A percentile compares a stretch with the other conserved stretches of the same genome.
These are phyloP conservation scores for Termitomyces sp. DNA, from an alignment of 768 basidiomycete genomes.

Conservation along the genomic window DNA sequence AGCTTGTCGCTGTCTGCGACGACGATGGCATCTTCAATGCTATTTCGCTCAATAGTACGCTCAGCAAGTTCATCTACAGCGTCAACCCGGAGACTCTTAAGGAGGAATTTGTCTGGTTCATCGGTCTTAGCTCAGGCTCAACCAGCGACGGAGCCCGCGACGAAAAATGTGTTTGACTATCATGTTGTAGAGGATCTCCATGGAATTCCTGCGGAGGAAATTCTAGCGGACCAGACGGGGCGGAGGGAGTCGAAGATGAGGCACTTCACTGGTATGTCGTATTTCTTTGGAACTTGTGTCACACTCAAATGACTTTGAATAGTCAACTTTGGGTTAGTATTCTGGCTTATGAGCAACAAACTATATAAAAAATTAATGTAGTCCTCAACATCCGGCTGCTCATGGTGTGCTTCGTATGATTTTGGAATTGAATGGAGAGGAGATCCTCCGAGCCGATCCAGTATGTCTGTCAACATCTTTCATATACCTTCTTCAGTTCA, in stretches of 20 bases:
- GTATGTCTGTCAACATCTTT: slow-evolving; percentile 33
- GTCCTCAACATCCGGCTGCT: slow-evolving; percentile 97
- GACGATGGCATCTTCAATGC: slow-evolving; percentile 52
- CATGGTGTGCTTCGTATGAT: slow-evolving; percentile 98
- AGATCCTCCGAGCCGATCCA: slow-evolving; percentile 82
- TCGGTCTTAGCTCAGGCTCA: slow-evolving; percentile 24
- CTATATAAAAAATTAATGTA: slow-evolving; percentile 18
- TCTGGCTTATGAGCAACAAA: background rate
- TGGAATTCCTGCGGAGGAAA: slow-evolving; percentile 69
- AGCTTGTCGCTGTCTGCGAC: slow-evolving; percentile 20
- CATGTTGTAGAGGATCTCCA: slow-evolving; percentile 85
- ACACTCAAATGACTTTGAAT: slow-evolving; percentile 8
- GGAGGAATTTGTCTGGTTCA: slow-evolving; percentile 33
- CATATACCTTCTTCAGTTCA: background rate
- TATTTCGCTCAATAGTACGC: slow-evolving; percentile 60
- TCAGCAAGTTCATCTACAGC: slow-evolving; percentile 25
- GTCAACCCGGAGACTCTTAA: slow-evolving; percentile 22
- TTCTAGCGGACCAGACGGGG: slow-evolving; percentile 65
- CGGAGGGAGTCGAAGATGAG: slow-evolving; percentile 76
- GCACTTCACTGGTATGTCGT: slow-evolving; percentile 81
- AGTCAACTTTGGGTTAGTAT: slow-evolving; percentile 92
- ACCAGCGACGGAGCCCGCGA: slow-evolving; percentile 20
- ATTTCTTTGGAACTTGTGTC: background rate
- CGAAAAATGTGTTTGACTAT: slow-evolving; percentile 52
- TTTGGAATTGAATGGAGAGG: slow-evolving; percentile 95